A percentile compares a stretch with the other conserved stretches of the same genome.
Conservation (phyloP, 257 asterid species). For the Paulownia fortunei region DNA sequence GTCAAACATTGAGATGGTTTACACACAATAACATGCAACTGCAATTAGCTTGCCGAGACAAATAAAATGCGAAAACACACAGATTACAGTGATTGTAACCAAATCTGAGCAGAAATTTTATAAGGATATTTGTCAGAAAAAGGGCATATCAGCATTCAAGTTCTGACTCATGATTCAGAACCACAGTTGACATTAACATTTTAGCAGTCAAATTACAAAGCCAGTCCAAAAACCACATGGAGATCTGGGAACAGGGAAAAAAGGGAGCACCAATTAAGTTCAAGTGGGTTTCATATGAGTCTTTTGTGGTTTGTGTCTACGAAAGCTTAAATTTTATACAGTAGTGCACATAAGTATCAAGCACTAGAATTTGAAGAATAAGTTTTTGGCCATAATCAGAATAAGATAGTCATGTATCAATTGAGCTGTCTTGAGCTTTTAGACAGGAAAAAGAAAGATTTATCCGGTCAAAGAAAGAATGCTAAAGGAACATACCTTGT, state of each 20-base stretch:
- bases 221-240: background rate
- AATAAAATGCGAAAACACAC: background rate
- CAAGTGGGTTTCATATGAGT: background rate
- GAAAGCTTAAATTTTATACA: background rate
- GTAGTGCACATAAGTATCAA: background rate
- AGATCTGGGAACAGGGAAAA: constrained; percentile 2
- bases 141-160: background rate
- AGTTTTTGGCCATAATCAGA: background rate
- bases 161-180: constrained; percentile 5
- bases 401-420: background rate
- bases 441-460: background rate
- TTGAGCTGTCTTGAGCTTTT: constrained; percentile 18
- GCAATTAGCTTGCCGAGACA: constrained; percentile 27
- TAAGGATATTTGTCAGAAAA: background rate
- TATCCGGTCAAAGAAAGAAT: constrained; percentile 2
- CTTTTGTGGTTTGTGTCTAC: background rate
- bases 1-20: constrained; percentile 25
- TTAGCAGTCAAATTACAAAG: background rate
- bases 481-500: constrained; percentile 63
- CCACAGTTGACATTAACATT: background rate
- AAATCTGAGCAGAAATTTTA: background rate
- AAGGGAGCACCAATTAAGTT: constrained; percentile 10
- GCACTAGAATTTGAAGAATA: background rate
- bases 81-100: background rate
- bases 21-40: constrained; percentile 14